A percentile compares a stretch with the other conserved stretches of the same genome.
Conservation (phyloP, 352 stramenopile species). For the Globisporangium rhizosaccharum region DNA sequence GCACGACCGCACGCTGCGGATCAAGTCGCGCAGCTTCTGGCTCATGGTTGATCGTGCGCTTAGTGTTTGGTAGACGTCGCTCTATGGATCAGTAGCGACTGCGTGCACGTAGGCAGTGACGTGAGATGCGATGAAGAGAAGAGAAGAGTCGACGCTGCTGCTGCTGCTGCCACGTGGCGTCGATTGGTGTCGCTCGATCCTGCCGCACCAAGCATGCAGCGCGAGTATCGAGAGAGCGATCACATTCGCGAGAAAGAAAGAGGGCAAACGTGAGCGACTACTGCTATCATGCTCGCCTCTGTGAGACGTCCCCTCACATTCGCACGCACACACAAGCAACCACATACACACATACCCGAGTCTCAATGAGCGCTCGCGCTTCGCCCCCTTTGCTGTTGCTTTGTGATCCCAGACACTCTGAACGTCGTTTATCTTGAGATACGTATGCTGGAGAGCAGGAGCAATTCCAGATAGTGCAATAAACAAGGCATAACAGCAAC, state of each 20-base stretch:
- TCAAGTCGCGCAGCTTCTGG: constrained; percentile 97
- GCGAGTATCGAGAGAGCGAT: background rate
- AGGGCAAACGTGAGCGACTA: background rate
- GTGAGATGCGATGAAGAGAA: background rate
- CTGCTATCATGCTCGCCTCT: too few relatives aligned
- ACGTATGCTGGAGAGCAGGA: too few relatives aligned
- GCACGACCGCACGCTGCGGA: constrained; percentile 96
- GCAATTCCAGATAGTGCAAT: too few relatives aligned
- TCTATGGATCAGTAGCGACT: background rate
- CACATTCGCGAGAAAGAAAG: background rate
- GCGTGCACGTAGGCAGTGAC: background rate
- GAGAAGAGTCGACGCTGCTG: background rate
- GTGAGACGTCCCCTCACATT: too few relatives aligned
- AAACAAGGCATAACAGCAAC: too few relatives aligned
- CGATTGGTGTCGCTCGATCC: constrained; percentile 1
- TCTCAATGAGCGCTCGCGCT: too few relatives aligned
- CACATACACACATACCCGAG: too few relatives aligned
- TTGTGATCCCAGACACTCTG: too few relatives aligned
- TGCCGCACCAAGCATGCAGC: background rate
- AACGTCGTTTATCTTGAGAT: too few relatives aligned
- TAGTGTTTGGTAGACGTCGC: too few relatives aligned
- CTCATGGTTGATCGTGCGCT: constrained; percentile 72
- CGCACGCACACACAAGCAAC: too few relatives aligned
- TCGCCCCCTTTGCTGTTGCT: too few relatives aligned
- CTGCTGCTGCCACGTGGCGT: background rate